Base-by-base conservation (phyloP, 2,329 filamentous ascomycete species). In the Venturia oleaginea region DNA sequence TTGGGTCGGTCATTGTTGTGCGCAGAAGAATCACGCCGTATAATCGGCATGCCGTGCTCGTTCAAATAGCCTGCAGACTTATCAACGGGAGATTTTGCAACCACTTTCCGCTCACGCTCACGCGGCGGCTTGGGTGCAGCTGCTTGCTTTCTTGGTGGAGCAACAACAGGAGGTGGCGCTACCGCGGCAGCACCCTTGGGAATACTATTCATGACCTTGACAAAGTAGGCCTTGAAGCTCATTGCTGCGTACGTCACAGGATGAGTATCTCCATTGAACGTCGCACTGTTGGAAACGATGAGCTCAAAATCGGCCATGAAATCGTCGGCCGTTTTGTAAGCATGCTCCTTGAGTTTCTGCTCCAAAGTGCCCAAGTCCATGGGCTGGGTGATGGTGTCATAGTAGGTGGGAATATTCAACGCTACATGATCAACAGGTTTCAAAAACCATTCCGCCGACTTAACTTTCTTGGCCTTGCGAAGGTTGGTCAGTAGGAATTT, bases 291-390 rank as follows among this genome's bases (percentile, higher is more conserved):
- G 66, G 86, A 79, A 67, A 93, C 46, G 73, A 99, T 88, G 63
- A 92, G 81, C 38, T 86, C 79, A 62, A 97, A 82, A 70, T 96
- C 92, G 57, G 81, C 79, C 69, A 87, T 85, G 72, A 96, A 88
- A 4, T 86, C 86, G 61, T 87, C 84, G n/a, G 92, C 81, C 6
- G 83, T 86, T 10, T 76, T 71, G 73, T 97, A 97, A 59, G 81
- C 76, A 62, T 84, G 82, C 37, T 85, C 82, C 71, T 91, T 91
- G 42, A 97, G 76, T 68, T 90, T 92, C 62, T 83, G 81, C 72
- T 97, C 93, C 71, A 99, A 90, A 11, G 88, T 88, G 46, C 83
- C 81, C 43, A 99, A 82, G 74, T 97, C 93, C 81, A 96, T 92
- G 0, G 92, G 92, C 37, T 87, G 83, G 43, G 86, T 84, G 69